Evolutionary conservation across 164 flowering plant species (phyloP), one percentile per base, ranked within the genome.

Genomic region (Euptelea pleiosperma): DNA sequence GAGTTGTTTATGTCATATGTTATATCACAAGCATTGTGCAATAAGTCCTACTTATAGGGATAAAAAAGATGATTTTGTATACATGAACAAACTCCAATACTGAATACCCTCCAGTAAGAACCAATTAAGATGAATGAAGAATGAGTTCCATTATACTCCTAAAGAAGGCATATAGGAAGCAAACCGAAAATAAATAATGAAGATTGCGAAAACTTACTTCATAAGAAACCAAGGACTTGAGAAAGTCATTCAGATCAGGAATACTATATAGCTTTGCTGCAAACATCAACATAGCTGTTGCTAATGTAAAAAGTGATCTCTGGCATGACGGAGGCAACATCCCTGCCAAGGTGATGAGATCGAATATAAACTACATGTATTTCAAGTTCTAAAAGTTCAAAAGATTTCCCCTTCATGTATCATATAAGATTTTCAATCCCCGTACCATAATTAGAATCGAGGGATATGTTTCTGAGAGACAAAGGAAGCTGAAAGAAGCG

Each of bases 401-500:
- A 46, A 15, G 8, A n/a, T n/a, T n/a, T 9, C 31, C 35, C 30
- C 6, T 19, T 19, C 11, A 16, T n/a, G n/a, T 29, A 34, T 2
- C 16, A 8, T 11, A 33, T 41, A 39, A 61, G 30, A 52, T 40
- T 19, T 2, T 22, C n/a, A 35, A 62, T n/a, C 21, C n/a, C 59
- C 70, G 25, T 80, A 92, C 98, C 91, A 65, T 63, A 55, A 54
- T 54, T 61, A 24, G 68, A 61, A 37, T 83, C 81, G 64, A 93
- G 55, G 16, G 86, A 72, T 10, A 76, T 45, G 57, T 67, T 79
- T 73, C 77, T 70, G 31, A 93, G 83, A 56, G 94, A 86, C 35
- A 87, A 49, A 16, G 89, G 85, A 66, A 93, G 89, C 71, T 93
- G 98, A 67, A 89, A 86, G 73, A 80, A 77, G 30, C 81, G 90